phyloP scores from a whole-genome alignment of 495 filamentous ascomycete genomes.

The Thozetella sp. region DNA sequence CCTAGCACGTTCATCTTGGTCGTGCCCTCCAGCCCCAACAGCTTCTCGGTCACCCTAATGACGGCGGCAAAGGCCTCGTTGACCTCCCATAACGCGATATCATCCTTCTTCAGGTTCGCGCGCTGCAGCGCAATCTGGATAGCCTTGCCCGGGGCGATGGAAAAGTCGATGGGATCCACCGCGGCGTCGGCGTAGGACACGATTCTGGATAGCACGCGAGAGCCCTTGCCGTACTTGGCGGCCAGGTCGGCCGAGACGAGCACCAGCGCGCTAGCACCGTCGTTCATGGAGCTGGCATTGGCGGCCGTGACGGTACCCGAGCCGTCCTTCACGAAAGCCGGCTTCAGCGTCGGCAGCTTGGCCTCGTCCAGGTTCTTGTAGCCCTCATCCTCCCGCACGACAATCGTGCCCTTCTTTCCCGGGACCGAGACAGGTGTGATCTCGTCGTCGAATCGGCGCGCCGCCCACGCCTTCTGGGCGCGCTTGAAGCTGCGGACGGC shows the following conservation, averaged over 20 bases:
- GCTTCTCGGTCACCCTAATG: conserved; percentile 92
- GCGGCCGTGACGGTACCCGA: conserved; percentile 92
- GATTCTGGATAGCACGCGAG: conserved; percentile 80
- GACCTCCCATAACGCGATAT: conserved; percentile 95
- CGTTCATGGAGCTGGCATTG: conserved; percentile 90
- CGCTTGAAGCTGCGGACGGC: conserved; percentile 85
- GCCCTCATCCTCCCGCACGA: conserved; percentile 83
- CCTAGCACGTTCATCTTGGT: conserved; percentile 85
- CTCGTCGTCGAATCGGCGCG: conserved; percentile 78
- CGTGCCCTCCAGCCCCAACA: conserved; percentile 68
- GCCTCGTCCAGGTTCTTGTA: conserved; percentile 81
- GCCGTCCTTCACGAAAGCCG: conserved; percentile 82
- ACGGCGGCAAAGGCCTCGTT: conserved; percentile 98
- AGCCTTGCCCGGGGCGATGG: conserved; percentile 87
- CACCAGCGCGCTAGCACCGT: conserved; percentile 91
- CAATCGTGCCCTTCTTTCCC: conserved; percentile 77
- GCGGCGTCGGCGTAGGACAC: conserved; percentile 88
- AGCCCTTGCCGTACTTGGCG: conserved; percentile 69
- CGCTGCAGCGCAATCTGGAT: conserved; percentile 87
- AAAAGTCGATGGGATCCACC: conserved; percentile 93
- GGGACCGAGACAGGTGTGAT: conserved; percentile 84
- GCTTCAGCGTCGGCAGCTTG: conserved; percentile 84
- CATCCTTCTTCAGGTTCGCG: conserved; percentile 84
- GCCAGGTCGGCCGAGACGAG: conserved; percentile 76
- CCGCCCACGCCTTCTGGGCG: conserved; percentile 86